Evolutionary conservation across 2,329 filamentous ascomycete species (phyloP), one percentile per base, ranked within the genome.

Genomic region (Parafenestella ontariensis): DNA sequence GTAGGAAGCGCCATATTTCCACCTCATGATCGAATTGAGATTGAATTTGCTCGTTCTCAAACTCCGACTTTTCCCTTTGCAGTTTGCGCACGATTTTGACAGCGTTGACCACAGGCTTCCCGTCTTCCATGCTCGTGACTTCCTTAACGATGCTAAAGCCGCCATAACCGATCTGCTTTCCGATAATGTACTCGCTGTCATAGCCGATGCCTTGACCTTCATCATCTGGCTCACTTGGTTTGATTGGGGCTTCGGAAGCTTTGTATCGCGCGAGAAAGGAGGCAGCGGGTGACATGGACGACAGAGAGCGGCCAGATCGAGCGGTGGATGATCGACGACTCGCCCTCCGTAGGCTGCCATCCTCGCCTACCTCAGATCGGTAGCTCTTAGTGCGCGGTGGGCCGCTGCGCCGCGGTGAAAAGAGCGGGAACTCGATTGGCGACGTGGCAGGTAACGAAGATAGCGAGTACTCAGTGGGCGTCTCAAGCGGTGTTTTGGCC

Each of bases 1-100:
- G 82, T 39, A 89, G 76, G 64, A 86, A 87, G 41, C 87, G 82
- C 87, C 87, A 89, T 36, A 89, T 82, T 39, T 84, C 82, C 41
- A 89, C 84, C 76, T 89, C 87, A 57, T 89, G 87, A 64, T 89
- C 87, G 56, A 89, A 87, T 59, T 88, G 84, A 10, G 85, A 84
- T 67, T 89, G 87, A 11, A 86, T 81, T 58, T 83, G 81, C 36
- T 89, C 87, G 58, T 89, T 89, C 61, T 88, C 85, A 17, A 76
- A 73, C 57, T 89, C 86, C 24, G 78, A 80, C 59, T 82, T 83
- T 49, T 82, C 80, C 10, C 75, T 70, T 20, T 87, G 77, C 45
- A 82, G 78, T 66, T 87, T 88, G 58, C 82, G 85, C 17, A 89
- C 86, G 61, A 89, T 87, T 69, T 89, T 89, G 58, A 89, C 87